These are phyloP conservation scores for Rhododendron simsii DNA, from an alignment of 148 eudicot genomes.

Conservation along the genomic window DNA sequence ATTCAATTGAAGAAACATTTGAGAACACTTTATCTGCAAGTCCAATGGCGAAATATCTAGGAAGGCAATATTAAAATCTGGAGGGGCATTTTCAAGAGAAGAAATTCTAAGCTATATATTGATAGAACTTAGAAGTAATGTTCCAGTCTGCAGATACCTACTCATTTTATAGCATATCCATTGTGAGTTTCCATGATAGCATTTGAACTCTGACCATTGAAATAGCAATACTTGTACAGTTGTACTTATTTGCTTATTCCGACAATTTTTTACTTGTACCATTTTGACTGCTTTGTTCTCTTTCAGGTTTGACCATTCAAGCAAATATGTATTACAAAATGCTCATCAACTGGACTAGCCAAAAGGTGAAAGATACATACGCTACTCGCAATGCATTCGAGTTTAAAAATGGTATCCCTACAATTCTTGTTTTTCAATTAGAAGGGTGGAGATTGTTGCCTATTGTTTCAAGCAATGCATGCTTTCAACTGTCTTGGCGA, in stretches of 20 bases:
- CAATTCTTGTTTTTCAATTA: slow-evolving; percentile 6
- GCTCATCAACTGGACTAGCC: slow-evolving; percentile 97
- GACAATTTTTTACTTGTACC: not conserved
- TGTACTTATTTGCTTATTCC: not conserved
- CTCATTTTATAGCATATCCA: not conserved
- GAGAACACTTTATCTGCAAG: not conserved
- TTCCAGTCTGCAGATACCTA: not conserved
- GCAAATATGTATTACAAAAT: slow-evolving; percentile 88
- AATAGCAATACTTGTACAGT: not conserved
- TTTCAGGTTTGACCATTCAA: slow-evolving; percentile 87
- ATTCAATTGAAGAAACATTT: not conserved
- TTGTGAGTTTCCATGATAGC: not conserved
- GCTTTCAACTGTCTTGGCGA: not conserved
- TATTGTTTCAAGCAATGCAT: not conserved
- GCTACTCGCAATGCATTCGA: slow-evolving; percentile 76
- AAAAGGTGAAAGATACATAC: slow-evolving; percentile 82
- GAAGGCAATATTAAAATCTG: not conserved
- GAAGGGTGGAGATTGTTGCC: not conserved
- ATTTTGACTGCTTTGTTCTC: slow-evolving; percentile 3
- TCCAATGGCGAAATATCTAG: not conserved
- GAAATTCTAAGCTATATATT: not conserved
- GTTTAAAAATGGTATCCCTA: slow-evolving; percentile 70
- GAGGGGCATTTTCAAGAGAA: not conserved
- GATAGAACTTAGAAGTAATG: not conserved
- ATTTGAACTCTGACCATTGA: not conserved